Base-by-base conservation (phyloP, 2,329 filamentous ascomycete genomes). In the Exophiala sideris region DNA sequence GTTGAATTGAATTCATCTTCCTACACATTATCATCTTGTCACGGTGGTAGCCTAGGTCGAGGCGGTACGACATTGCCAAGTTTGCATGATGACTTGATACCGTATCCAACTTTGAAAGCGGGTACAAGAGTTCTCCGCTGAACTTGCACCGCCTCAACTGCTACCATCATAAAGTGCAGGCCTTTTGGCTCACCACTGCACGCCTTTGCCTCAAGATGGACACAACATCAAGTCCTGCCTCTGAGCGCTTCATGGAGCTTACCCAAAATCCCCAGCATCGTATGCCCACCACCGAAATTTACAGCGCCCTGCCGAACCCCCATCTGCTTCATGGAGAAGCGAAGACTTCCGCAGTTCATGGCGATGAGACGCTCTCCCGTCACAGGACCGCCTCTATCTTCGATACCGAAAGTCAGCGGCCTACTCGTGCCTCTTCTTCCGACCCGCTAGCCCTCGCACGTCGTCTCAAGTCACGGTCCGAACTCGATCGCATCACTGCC, bases 391-490 rank as follows among this genome's bases (percentile, higher is more conserved):
- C 60, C 18, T 59, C 63, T 5, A 52, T 63, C 58, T 65, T 62
- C 39, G 77, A 80, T 57, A 70, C 77, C 53, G 78, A 80, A 65
- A 66, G 67, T n/a, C 68, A 70, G 39, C 70, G 72, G 0, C 84
- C 86, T 0, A 77, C 76, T 7, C 82, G 85, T 65, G 82, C 78
- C 16, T 70, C 72, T 21, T 83, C 85, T 61, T 87, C 83, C 65
- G 92, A 97, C 64, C 92, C 92, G 0, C 94, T 90, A 71, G 83
- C 85, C 50, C 84, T 97, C 3, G 84, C 88, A 1, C 81, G 82
- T 2, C 84, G 83, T 50, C 82, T 94, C 69, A 97, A 96, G 74
- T 84, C 87, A 16, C 77, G 84, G 29, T 81, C 79, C 14, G 89
- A 96, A 68, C 83, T 96, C 60, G 81, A 85, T 34, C 77, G 82